Evolutionary conservation across 2,329 filamentous ascomycete species (phyloP).

Genomic region (Cordyceps farinosa): DNA sequence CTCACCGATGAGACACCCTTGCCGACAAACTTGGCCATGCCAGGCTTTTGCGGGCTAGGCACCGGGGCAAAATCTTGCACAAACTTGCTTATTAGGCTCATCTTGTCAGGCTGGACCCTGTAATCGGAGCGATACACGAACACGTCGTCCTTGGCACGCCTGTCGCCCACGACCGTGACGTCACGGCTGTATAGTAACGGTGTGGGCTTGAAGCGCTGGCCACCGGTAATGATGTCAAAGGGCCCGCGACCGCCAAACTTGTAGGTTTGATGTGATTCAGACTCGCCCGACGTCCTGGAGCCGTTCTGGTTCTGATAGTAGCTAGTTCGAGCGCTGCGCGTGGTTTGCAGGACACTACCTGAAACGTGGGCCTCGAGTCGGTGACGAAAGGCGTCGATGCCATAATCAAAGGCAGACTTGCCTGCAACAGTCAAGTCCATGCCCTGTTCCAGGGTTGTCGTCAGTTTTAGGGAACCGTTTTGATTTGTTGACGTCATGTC

Average conservation of each 20-base stretch:
- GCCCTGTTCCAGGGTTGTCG: constrained; percentile 39
- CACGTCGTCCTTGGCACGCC: background rate
- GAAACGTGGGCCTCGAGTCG: constrained; percentile 25
- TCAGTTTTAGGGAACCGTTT: constrained; percentile 24
- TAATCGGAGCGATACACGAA: constrained; percentile 6
- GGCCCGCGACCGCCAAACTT: constrained; percentile 43
- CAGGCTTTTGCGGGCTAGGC: background rate
- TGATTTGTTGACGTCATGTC: constrained; percentile 8
- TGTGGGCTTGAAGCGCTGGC: constrained; percentile 23
- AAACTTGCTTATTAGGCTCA: background rate
- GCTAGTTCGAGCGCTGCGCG: constrained; percentile 54
- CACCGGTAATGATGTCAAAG: constrained; percentile 14
- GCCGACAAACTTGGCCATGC: background rate
- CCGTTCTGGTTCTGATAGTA: constrained; percentile 48
- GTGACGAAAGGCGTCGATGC: constrained; percentile 53
- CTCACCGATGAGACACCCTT: background rate
- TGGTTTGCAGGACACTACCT: constrained; percentile 41
- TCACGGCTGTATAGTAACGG: constrained; percentile 55
- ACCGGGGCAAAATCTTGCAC: constrained; percentile 1
- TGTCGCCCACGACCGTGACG: constrained; percentile 32
- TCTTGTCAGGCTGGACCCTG: background rate
- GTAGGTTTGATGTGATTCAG: constrained; percentile 55
- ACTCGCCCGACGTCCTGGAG: constrained; percentile 48
- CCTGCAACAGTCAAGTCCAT: constrained; percentile 37
- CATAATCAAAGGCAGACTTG: constrained; percentile 50